A percentile compares a stretch with the other conserved stretches of the same genome.
Evolutionary conservation across 208 protist genomes (phyloP).

Genomic region (Leishmania tropica): DNA sequence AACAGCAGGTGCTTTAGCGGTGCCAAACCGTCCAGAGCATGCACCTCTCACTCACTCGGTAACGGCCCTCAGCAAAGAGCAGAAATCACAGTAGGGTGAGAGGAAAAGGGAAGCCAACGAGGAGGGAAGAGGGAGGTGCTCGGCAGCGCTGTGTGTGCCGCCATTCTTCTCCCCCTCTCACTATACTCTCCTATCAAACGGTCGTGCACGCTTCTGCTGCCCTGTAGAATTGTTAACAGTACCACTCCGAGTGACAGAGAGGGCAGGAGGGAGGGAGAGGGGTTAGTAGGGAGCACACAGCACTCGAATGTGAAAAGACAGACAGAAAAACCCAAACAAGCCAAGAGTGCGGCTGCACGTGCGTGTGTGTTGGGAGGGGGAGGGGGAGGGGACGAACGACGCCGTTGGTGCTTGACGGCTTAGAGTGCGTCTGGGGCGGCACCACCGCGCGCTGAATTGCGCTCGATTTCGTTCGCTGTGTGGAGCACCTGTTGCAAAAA

Average conservation of each 20-base stretch:
- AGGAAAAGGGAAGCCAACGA: neutral
- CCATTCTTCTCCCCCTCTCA: neutral
- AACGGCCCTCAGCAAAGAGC: neutral
- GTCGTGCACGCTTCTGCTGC: neutral
- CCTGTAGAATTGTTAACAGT: neutral
- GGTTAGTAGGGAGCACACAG: neutral
- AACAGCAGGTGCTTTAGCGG: neutral
- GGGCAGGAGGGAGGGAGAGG: too few relatives aligned
- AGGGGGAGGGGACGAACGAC: neutral
- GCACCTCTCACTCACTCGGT: neutral
- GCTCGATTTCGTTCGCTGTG: constrained; percentile 85
- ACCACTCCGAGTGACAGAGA: neutral
- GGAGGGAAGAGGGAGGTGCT: neutral
- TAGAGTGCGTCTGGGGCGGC: constrained; percentile 74
- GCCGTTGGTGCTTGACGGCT: neutral
- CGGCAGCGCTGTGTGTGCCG: neutral
- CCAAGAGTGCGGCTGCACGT: neutral
- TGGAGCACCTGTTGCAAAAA: constrained; percentile 82
- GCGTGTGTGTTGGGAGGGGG: neutral
- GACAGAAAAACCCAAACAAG: neutral
- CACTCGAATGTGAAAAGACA: neutral
- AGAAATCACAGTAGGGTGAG: neutral
- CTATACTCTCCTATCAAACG: neutral
- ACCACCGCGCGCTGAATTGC: constrained; percentile 63
- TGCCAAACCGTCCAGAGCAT: neutral